Conservation (phyloP, 2,329 filamentous ascomycete species). For the Calonectria naviculata region DNA sequence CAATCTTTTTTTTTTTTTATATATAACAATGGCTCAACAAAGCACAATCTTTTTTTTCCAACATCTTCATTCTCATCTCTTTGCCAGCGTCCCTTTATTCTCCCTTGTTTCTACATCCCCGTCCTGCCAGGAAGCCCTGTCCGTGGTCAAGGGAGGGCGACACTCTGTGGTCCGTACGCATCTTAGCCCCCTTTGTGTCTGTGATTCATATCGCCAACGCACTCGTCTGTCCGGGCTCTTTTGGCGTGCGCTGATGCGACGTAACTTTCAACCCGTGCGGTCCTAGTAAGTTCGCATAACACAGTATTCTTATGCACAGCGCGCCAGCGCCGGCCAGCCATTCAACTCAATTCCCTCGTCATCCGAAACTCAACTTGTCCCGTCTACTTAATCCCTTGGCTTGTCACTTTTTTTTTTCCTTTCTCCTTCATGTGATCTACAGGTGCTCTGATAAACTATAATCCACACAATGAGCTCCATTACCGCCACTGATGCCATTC, state of each 20-base stretch:
- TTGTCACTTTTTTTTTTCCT: background rate
- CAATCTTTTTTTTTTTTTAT: background rate
- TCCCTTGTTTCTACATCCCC: background rate
- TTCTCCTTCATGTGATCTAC: background rate
- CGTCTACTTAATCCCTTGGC: background rate
- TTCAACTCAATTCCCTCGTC: background rate
- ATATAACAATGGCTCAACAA: background rate
- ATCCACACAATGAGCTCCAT: background rate
- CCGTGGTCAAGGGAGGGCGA: background rate
- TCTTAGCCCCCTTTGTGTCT: background rate
- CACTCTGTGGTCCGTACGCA: conserved; percentile 10
- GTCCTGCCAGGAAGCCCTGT: background rate
- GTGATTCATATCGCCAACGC: conserved; percentile 14
- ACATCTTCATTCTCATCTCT: background rate
- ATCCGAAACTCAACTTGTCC: background rate
- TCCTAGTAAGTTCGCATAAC: conserved; percentile 4
- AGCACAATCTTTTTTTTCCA: background rate
- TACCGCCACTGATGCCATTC: background rate
- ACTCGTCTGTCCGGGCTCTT: background rate
- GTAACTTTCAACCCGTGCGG: background rate
- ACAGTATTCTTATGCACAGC: background rate
- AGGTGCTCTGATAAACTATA: background rate
- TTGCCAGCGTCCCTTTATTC: background rate
- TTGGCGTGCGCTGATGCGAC: background rate
- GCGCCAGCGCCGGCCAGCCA: background rate